Evolutionary conservation across 106 monocot genomes (phyloP).

Genomic region (Agapanthus africanus): DNA sequence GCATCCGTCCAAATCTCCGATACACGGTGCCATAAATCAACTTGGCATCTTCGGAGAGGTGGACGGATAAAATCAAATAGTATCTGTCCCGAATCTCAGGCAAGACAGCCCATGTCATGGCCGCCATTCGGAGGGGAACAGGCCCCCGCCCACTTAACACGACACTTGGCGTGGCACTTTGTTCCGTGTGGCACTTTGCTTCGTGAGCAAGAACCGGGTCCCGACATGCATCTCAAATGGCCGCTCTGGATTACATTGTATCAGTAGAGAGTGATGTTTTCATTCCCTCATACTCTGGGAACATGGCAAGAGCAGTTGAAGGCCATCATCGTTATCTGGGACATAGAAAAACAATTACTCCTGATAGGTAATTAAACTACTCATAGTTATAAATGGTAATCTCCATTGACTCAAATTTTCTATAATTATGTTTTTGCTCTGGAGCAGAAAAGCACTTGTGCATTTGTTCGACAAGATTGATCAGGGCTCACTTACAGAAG

Average conservation of each 20-base stretch:
- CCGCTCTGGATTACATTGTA: slow-evolving; percentile 94
- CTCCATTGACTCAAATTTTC: not conserved
- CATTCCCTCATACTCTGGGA: slow-evolving; percentile 87
- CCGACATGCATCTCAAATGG: slow-evolving; percentile 96
- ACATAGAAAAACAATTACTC: slow-evolving; percentile 83
- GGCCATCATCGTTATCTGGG: slow-evolving; percentile 91
- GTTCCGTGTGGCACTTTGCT: too few relatives aligned
- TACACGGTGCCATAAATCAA: too few relatives aligned
- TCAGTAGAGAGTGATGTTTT: slow-evolving; percentile 94
- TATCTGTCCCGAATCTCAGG: too few relatives aligned
- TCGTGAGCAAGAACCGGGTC: too few relatives aligned
- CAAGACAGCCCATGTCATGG: too few relatives aligned
- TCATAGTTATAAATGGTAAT: not conserved
- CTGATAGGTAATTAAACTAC: slow-evolving; percentile 48
- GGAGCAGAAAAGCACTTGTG: slow-evolving; percentile 65
- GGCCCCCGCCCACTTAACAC: too few relatives aligned
- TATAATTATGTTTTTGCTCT: not conserved
- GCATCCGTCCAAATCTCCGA: too few relatives aligned
- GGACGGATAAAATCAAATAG: too few relatives aligned
- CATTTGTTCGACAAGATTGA: slow-evolving; percentile 72
- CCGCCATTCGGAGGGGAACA: too few relatives aligned
- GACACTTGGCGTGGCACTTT: too few relatives aligned
- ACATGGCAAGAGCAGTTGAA: slow-evolving; percentile 91
- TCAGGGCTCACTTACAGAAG: slow-evolving; percentile 50
- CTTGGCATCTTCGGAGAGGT: too few relatives aligned